Base-by-base conservation (phyloP, 306 rosid species). In the Corylus avellana region DNA sequence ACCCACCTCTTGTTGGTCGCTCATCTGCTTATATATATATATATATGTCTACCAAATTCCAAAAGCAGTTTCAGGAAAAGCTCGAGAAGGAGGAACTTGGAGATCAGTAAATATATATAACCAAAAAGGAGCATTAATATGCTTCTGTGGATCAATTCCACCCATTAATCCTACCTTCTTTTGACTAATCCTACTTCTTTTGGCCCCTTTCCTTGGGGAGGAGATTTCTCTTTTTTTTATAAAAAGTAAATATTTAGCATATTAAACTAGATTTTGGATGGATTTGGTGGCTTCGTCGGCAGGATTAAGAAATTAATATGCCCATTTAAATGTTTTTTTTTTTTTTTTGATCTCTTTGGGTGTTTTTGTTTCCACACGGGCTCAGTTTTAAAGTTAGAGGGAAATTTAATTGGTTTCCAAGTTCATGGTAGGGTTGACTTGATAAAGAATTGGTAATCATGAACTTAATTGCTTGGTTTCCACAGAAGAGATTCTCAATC, bases 201-300 rank as follows among this genome's bases (percentile, higher is more conserved):
- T 70, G 20, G 70, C 69, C 59, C 72, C 42, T 51, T 64, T 73
- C 57, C 49, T 39, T 37, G 73, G 75, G 68, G 20, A 62, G 12
- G 62, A 79, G 62, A 53, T 53, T 50, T 32, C 32, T 32, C 4
- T 63, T 29, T 4, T 63, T 63, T 63, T 63, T 32, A 32, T 32
- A 4, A 20, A 47, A 37, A 35, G 39, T 8, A 63, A 14, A 7
- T 48, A 58, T 53, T 54, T 12, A 56, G 12, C 17, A 77, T 7
- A 29, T 1, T n/a, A 53, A 12, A 67, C 56, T 77, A 47, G 70
- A 20, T 77, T 67, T 77, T 32, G 8, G 67, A 68, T 25, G 59
- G 71, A 77, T 68, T 54, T 77, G 69, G 67, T 12, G 35, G 50
- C 13, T 12, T 78, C 57, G 77, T 47, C 62, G 82, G 77, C 9